Conservation (phyloP, 1,284 basidiomycete genomes). For the Cutaneotrichosporon dermatis region DNA sequence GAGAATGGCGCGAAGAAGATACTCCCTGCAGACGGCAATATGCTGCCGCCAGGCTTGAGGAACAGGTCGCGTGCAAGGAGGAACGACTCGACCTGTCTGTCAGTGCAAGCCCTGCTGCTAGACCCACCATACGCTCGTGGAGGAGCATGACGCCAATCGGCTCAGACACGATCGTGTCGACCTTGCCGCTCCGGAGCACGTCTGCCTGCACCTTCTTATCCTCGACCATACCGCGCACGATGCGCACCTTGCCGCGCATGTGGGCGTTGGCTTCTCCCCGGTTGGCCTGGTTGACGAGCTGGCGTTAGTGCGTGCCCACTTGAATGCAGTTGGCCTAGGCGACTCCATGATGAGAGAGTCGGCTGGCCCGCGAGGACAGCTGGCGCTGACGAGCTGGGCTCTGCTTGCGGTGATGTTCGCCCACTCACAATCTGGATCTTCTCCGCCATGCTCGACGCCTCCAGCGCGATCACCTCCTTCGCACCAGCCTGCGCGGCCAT, state of each 20-base stretch:
- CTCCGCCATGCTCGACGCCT: conserved; percentile 53
- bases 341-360: too few relatives aligned
- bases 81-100: conserved; percentile 49
- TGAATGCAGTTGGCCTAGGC: neutral
- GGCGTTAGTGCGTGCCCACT: neutral
- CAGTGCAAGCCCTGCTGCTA: neutral
- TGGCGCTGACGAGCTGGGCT: too few relatives aligned
- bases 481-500: conserved; percentile 54
- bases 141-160: conserved; percentile 54
- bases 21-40: conserved; percentile 51
- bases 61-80: conserved; percentile 52
- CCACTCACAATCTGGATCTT: conserved; percentile 48
- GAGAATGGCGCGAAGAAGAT: conserved; percentile 53
- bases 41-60: conserved; percentile 50
- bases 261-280: conserved; percentile 38
- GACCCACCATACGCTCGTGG: conserved; percentile 53
- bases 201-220: conserved; percentile 37
- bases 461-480: conserved; percentile 51
- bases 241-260: conserved; percentile 34
- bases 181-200: conserved; percentile 42
- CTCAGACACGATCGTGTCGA: conserved; percentile 55
- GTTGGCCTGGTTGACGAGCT: conserved; percentile 47
- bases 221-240: conserved; percentile 47
- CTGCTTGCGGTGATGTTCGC: too few relatives aligned
- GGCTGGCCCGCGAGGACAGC: too few relatives aligned